Conservation (phyloP, 2,329 filamentous ascomycete species). For the Fusarium paranaense region DNA sequence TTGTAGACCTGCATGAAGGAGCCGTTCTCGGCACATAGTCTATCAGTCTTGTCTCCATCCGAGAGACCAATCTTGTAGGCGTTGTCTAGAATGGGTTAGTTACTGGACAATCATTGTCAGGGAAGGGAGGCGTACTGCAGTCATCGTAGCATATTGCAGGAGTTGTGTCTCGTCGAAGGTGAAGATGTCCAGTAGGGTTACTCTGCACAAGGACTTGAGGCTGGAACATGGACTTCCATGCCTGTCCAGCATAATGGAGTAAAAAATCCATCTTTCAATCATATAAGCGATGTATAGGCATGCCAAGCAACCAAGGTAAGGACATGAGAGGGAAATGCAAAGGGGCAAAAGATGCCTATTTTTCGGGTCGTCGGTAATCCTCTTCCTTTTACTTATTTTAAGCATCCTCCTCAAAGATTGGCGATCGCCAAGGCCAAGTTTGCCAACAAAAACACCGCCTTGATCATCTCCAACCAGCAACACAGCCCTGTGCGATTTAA, state of each 20-base stretch:
- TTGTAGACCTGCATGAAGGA: not conserved
- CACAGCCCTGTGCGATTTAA: not conserved
- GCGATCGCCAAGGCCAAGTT: not conserved
- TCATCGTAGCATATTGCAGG: not conserved
- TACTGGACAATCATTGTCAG: too few species aligned
- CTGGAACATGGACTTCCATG: not conserved
- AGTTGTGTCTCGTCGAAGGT: not conserved
- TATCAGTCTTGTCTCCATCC: not conserved
- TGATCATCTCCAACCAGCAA: not conserved
- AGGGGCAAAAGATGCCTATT: not conserved
- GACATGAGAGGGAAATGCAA: not conserved
- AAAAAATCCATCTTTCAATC: not conserved
- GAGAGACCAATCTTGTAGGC: constrained; percentile 2
- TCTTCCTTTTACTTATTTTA: not conserved
- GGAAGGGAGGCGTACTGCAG: not conserved
- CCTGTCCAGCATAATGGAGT: not conserved
- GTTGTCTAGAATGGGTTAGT: not conserved
- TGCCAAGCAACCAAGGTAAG: not conserved
- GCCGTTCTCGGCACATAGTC: not conserved
- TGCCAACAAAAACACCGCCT: not conserved
- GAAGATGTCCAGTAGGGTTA: not conserved
- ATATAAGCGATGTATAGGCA: not conserved
- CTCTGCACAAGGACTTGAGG: not conserved
- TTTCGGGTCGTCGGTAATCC: not conserved
- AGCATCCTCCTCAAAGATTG: not conserved